Conservation (phyloP, 768 basidiomycete genomes). For the Boletellus ananas region DNA sequence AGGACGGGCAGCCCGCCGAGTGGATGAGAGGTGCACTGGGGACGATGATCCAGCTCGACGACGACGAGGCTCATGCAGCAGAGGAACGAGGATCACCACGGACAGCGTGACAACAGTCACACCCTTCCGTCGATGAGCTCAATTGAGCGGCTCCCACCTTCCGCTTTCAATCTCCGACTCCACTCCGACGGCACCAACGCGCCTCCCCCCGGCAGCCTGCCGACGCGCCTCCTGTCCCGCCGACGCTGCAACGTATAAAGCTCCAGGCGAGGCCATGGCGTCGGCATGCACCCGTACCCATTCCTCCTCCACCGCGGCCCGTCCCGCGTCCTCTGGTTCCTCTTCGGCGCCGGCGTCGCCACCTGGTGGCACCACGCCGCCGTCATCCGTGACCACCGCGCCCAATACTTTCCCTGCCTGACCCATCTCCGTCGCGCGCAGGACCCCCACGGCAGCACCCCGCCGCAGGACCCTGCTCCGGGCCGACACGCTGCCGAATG, state of each 20-base stretch:
- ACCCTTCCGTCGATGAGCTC: slow-evolving; percentile 2
- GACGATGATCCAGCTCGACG: slow-evolving; percentile 19
- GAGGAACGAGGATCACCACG: slow-evolving; percentile 3
- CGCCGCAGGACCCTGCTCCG: slow-evolving; percentile 6
- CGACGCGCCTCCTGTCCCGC: slow-evolving; percentile 8
- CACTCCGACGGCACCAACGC: slow-evolving; percentile 19
- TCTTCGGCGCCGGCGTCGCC: slow-evolving; percentile 49
- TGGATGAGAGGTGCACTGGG: slow-evolving; percentile 4
- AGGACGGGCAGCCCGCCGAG: not conserved
- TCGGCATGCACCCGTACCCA: slow-evolving; percentile 22
- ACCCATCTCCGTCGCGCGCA: slow-evolving; percentile 21
- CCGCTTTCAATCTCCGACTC: not conserved
- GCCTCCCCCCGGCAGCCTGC: slow-evolving; percentile 18
- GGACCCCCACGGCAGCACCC: not conserved
- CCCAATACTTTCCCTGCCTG: slow-evolving; percentile 29
- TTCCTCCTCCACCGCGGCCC: slow-evolving; percentile 35
- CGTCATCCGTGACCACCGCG: slow-evolving; percentile 41
- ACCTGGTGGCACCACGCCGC: slow-evolving; percentile 38
- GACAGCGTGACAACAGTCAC: slow-evolving; percentile 25
- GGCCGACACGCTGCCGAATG: slow-evolving; percentile 16
- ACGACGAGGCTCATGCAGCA: slow-evolving; percentile 5
- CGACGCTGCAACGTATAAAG: not conserved
- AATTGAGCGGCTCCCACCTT: slow-evolving; percentile 3
- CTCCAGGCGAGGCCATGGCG: not conserved
- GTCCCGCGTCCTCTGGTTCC: slow-evolving; percentile 68